Base-by-base conservation (phyloP, 108 stramenopile genomes). In the Conticribra guillardii region DNA sequence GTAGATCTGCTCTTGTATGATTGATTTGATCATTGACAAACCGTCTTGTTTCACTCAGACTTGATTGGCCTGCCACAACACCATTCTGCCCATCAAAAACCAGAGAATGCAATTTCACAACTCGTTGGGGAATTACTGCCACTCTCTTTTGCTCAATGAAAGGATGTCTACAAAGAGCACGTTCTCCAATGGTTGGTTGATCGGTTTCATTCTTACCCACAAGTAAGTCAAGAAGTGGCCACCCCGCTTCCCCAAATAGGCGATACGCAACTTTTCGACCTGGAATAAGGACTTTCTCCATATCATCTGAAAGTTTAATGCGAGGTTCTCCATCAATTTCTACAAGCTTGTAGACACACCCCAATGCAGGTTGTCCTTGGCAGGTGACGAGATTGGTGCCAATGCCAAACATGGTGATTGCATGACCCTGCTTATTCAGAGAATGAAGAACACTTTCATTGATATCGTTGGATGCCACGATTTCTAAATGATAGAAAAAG, bases 311-410 rank as follows among this genome's bases (percentile, higher is more conserved):
- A 26, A 99, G 61, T 71, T 99, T 99, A 50, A 99, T 97, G 7
- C 98, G 75, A 8, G 99, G 94, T 57, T 82, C 31, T 7, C 91
- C 96, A 24, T 89, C 67, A 51, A 89, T 70, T 74, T 96, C 89
- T 26, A 96, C 96, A 23, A 97, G 85, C 79, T 97, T 97, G 89
- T 95, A 97, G 11, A 99, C 98, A 61, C 98, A 97, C 17, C 99
- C 99, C 3, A 99, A 83, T n/a, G 99, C 98, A 9, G 99, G 99
- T 69, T 99, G 98, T 15, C 87, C 84, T 83, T 98, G 98, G 73
- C 99, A 99, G 2, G 99, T 99, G 30, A 99, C 99, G n/a, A 99
- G 84, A 60, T 91, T 81, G 7, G 96, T 97, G 4, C 99, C 99
- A 48, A 99, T 97, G n/a, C 98, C 99, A 78, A 89, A 99, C n/a